Base-by-base conservation (phyloP, 331 rosid species). In the Prunus yedoensis region DNA sequence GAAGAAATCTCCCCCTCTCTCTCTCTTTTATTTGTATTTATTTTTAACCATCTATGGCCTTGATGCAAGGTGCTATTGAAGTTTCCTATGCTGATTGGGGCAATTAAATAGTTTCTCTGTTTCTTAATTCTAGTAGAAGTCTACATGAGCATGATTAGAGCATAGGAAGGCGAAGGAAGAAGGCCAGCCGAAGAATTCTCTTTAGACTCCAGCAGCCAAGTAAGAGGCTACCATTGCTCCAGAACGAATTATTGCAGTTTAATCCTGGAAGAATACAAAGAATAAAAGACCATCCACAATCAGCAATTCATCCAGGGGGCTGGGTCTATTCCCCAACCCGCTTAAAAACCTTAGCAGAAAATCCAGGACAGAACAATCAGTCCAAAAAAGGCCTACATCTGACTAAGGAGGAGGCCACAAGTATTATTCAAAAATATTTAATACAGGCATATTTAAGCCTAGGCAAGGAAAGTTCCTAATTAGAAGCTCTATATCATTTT, bases 101-200 rank as follows among this genome's bases (percentile, higher is more conserved):
- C 53, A 50, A 46, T 53, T 25, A 46, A 27, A 18, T 59, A 18
- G 23, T 41, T 73, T 28, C 66, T 27, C n/a, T 5, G 2, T 53
- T 30, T 61, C 64, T 16, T 17, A 4, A 14, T 23, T 60, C 18
- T 11, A 5, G 4, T 15, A 1, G 68, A 2, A 50, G 56, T 50
- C 11, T 62, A 27, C 25, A n/a, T 46, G 52, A 20, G 23, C 28
- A 46, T 45, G 28, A 17, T 64, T 41, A 20, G 58, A 43, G 56
- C 64, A 53, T 65, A 53, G 74, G 61, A 71, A 71, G 58, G 20
- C 35, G 1, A 35, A 66, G 30, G 49, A 60, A 73, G 68, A 47
- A 60, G 76, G 49, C 53, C 56, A 25, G 58, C 68, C 32, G 51
- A 43, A 73, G 23, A 58, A 23, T 72, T 43, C 46, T 57, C 58